Conservation (phyloP, 129 eudicot species). For the Heracleum sosnowskyi region DNA sequence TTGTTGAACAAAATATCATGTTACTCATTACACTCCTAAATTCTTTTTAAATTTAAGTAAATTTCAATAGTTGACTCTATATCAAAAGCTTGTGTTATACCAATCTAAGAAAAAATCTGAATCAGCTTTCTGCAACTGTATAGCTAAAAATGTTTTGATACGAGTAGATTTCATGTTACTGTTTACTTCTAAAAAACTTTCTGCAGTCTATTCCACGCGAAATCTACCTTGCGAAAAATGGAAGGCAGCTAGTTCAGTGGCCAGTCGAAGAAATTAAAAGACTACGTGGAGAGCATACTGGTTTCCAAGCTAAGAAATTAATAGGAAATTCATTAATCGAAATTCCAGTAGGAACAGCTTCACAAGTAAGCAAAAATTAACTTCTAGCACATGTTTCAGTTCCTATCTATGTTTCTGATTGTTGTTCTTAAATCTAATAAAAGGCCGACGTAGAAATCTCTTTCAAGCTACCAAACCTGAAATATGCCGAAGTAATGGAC, state of each 20-base stretch:
- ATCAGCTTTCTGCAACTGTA: neutral
- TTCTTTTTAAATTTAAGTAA: neutral
- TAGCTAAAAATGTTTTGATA: neutral
- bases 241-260: conserved; percentile 59
- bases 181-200: neutral
- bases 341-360: conserved; percentile 49
- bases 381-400: neutral
- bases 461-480: conserved; percentile 36
- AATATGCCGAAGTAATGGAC: conserved; percentile 37
- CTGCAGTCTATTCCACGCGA: conserved; percentile 60
- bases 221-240: conserved; percentile 35
- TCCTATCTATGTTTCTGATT: neutral
- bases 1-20: neutral
- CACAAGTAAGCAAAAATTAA: conserved; percentile 32
- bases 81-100: neutral
- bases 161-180: neutral
- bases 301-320: conserved; percentile 27
- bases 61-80: neutral
- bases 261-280: conserved; percentile 55
- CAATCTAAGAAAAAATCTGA: no score
- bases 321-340: conserved; percentile 31
- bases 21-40: neutral
- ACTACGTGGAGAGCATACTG: conserved; percentile 26
- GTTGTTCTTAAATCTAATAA: neutral
- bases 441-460: conserved; percentile 62